Evolutionary conservation across 768 basidiomycete species (phyloP).

Genomic region (Kwoniella bestiolae): DNA sequence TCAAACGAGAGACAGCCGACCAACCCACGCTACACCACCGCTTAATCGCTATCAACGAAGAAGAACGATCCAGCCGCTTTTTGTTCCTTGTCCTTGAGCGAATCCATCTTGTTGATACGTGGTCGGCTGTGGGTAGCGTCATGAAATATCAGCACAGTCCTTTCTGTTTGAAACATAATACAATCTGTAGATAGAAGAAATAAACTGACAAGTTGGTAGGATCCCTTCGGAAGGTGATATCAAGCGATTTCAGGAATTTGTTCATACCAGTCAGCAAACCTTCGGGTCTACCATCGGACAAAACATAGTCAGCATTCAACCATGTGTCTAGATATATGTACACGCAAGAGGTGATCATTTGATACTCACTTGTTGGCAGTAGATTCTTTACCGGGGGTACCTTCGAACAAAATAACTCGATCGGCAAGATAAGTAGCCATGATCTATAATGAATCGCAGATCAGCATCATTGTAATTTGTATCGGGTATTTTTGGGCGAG

Average conservation of each 20-base stretch:
- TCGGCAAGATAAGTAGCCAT: conserved; percentile 99
- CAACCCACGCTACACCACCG: too few species aligned
- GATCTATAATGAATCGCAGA: conserved; percentile 60
- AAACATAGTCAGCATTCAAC: background rate
- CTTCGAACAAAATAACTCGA: conserved; percentile 62
- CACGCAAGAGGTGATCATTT: background rate
- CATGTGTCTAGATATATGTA: background rate
- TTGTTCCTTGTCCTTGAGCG: conserved; percentile 60
- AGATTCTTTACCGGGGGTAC: conserved; percentile 78
- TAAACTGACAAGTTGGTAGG: conserved; percentile 66
- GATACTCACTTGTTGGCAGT: conserved; percentile 82
- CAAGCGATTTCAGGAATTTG: conserved; percentile 89
- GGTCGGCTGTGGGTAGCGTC: conserved; percentile 44
- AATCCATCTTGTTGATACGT: conserved; percentile 61
- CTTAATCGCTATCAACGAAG: conserved; percentile 51
- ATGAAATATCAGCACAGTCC: background rate
- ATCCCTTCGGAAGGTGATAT: conserved; percentile 98
- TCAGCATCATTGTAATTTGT: conserved; percentile 11
- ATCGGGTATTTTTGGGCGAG: too few species aligned
- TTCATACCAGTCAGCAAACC: conserved; percentile 97
- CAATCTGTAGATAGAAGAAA: too few species aligned
- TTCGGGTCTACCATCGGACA: conserved; percentile 69
- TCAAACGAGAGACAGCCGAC: background rate
- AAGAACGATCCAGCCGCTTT: conserved; percentile 55
- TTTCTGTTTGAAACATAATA: too few species aligned